These are phyloP conservation scores for Chlamydomonas incerta DNA, from an alignment of 139 green algal genomes.

Conservation along the genomic window DNA sequence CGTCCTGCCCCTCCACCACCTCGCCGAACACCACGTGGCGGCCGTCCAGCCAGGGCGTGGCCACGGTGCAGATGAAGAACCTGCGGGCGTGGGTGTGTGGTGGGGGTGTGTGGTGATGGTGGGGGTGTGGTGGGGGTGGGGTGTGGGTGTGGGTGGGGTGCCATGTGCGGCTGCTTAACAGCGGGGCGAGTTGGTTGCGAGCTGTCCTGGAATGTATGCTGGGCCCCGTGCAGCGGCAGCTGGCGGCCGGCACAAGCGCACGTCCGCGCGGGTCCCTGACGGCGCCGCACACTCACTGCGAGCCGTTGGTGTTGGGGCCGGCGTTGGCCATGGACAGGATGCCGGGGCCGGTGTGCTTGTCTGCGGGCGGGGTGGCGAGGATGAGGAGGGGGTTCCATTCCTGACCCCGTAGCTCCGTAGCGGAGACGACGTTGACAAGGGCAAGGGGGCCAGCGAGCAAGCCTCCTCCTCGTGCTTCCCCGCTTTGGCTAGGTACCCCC, in stretches of 20 bases:
- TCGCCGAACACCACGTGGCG: slow-evolving; percentile 82
- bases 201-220: too few relatives aligned
- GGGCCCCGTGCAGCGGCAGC: too few relatives aligned
- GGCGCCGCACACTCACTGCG: slow-evolving; percentile 56
- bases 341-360: slow-evolving; percentile 47
- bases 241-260: too few relatives aligned
- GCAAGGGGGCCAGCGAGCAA: too few relatives aligned
- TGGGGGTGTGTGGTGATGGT: too few relatives aligned
- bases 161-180: too few relatives aligned
- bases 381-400: background rate
- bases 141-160: too few relatives aligned
- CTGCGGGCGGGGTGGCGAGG: slow-evolving; percentile 9
- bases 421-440: background rate
- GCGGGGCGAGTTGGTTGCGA: too few relatives aligned
- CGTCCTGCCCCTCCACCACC: slow-evolving; percentile 78
- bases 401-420: background rate
- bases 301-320: slow-evolving; percentile 78
- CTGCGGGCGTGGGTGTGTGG: background rate
- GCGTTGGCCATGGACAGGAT: slow-evolving; percentile 73
- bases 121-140: background rate
- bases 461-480: too few relatives aligned
- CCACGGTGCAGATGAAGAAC: slow-evolving; percentile 69
- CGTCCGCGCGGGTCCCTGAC: too few relatives aligned
- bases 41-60: slow-evolving; percentile 71
- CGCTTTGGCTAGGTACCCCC: too few relatives aligned